Evolutionary conservation across 768 basidiomycete genomes (phyloP).

Genomic region (Kwoniella botswanensis): DNA sequence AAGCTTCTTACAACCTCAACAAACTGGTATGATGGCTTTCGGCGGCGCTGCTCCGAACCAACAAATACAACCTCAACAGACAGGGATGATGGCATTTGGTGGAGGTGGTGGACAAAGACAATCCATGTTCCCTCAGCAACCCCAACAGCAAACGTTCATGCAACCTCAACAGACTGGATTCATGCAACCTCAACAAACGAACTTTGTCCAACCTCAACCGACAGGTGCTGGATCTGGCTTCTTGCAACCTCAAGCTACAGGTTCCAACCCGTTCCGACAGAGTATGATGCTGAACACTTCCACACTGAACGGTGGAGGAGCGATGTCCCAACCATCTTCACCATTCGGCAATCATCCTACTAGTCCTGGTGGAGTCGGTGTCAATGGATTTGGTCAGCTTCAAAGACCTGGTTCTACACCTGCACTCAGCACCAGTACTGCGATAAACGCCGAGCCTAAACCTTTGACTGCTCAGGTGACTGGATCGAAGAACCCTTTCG

Average conservation of each 20-base stretch:
- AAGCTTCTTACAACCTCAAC: conserved; percentile 62
- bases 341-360: conserved; percentile 22
- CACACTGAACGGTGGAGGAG: conserved; percentile 52
- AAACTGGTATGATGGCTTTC: conserved; percentile 62
- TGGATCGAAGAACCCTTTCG: conserved; percentile 94
- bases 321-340: conserved; percentile 35
- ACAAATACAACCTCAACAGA: conserved; percentile 58
- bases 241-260: conserved; percentile 63
- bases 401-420: conserved; percentile 51
- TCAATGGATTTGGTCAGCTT: conserved; percentile 32
- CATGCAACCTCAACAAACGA: conserved; percentile 62
- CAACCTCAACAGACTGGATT: conserved; percentile 31
- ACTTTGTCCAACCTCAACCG: conserved; percentile 48
- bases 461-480: conserved; percentile 86
- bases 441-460: conserved; percentile 58
- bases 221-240: conserved; percentile 37
- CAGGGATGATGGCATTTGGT: conserved; percentile 1
- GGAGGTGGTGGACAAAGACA: conserved; percentile 32
- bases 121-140: conserved; percentile 62
- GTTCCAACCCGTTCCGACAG: conserved; percentile 82
- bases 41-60: conserved; percentile 15
- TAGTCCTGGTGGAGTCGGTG: not conserved
- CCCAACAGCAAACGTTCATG: conserved; percentile 63
- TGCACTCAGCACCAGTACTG: conserved; percentile 16
- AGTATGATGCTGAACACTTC: conserved; percentile 73